Percentiles rank a stretch among this genome's conserved stretches.
phyloP scores from a whole-genome alignment of 2,329 filamentous ascomycete genomes.

The Tolypocladium ovalisporum region DNA sequence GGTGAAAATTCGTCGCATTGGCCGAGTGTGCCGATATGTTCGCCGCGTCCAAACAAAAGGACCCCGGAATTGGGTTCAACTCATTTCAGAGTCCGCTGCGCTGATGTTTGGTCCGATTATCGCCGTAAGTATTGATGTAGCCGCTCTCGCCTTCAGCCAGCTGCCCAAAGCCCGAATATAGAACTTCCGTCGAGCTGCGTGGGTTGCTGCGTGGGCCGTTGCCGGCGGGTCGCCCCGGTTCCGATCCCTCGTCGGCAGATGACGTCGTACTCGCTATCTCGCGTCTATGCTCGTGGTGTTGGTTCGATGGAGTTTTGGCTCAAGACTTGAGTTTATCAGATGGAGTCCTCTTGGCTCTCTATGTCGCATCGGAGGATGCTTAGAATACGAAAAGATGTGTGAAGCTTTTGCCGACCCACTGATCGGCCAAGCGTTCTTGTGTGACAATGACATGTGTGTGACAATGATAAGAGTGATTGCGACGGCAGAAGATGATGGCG shows the following conservation, averaged over 20 bases:
- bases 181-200: too few species aligned
- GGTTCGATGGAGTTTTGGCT: not conserved
- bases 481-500: not conserved
- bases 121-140: not conserved
- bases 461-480: not conserved
- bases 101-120: not conserved
- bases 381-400: not conserved
- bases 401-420: not conserved
- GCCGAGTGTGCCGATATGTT: not conserved
- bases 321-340: not conserved
- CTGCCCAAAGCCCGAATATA: not conserved
- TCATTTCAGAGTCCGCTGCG: not conserved
- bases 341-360: not conserved
- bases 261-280: not conserved
- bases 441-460: too few species aligned
- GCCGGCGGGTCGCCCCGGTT: not conserved
- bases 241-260: not conserved
- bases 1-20: not conserved
- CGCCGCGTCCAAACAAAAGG: not conserved
- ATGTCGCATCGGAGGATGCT: not conserved
- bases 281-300: not conserved
- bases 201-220: not conserved
- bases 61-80: not conserved
- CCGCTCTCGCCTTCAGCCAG: not conserved
- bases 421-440: not conserved